Evolutionary conservation across 2,329 filamentous ascomycete genomes (phyloP), one percentile per base, ranked within the genome.

Genomic region (Aspergillus terreus): DNA sequence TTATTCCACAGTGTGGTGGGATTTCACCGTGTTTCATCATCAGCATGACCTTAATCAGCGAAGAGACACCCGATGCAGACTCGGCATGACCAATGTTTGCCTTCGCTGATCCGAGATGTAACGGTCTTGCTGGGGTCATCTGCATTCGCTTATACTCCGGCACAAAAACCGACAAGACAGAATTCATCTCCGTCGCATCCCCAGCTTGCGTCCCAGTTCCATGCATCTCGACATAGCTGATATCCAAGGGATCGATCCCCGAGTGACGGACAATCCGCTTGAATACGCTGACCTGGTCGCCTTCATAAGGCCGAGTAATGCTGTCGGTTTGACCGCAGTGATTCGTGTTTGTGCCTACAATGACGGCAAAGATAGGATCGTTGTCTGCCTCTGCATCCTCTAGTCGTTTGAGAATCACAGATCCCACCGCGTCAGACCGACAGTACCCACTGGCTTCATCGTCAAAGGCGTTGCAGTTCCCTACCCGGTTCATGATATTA

Each of bases 201-300:
- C 57, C 90, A 30, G 87, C 89, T 68, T 94, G 88, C 0, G 89
- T 95, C 30, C 90, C 90, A 2, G 90, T 95, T 12, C 88, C 90
- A 68, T 95, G 90, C 85, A 94, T 90, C 71, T 95, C 90, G 7
- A 95, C 85, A 63, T 92, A 95, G 69, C 84, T 84, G 45, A 95
- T 80, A 56, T 92, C 87, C 46, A 84, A 79, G 1, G 89, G 86
- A 62, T 92, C 85, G 19, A 94, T 80, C 52, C 86, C 85, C 40
- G 88, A 85, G 41, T 88, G 82, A 44, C 86, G 81, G 1, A 94
- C 77, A 25, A 94, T 84, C 36, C 82, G 78, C 50, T 82, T 81
- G 62, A 87, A 92, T 10, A 94, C 74, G 44, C 81, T 76, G 11
- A 87, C 83, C 68, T 95, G 90, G 0, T 87, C 86, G 12, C 83